phyloP scores from a whole-genome alignment of 805 yeast genomes.

The Pichia rugopelliculosa region DNA sequence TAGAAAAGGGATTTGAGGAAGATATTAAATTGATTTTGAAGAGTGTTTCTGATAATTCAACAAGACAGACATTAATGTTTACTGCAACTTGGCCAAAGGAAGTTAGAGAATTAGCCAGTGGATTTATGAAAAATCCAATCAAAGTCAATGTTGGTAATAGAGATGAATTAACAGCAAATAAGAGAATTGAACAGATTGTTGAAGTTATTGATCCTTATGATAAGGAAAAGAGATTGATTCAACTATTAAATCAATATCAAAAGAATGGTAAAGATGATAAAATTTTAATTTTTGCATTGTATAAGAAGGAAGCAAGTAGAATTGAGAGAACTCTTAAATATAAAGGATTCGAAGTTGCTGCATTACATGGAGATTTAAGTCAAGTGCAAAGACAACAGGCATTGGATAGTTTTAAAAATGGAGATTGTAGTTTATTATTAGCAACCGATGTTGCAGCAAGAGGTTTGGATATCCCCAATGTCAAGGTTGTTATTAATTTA shows the following conservation, averaged over 20 bases:
- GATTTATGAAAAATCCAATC: conserved; percentile 79
- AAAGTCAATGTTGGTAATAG: conserved; percentile 90
- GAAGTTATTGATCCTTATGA: conserved; percentile 81
- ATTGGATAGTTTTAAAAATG: conserved; percentile 74
- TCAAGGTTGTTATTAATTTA: conserved; percentile 91
- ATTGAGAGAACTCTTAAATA: conserved; percentile 68
- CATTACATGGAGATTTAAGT: conserved; percentile 92
- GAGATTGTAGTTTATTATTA: conserved; percentile 64
- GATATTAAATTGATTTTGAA: conserved; percentile 80
- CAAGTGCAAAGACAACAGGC: conserved; percentile 92
- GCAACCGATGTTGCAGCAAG: conserved; percentile 99
- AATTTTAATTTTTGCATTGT: conserved; percentile 84
- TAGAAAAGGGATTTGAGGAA: conserved; percentile 96
- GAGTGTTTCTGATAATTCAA: conserved; percentile 35
- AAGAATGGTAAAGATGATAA: conserved; percentile 60
- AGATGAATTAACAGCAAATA: conserved; percentile 91
- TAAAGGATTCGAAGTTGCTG: conserved; percentile 77
- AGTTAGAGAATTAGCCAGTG: conserved; percentile 83
- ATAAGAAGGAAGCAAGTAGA: conserved; percentile 94
- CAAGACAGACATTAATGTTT: conserved; percentile 92
- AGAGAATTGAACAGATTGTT: conserved; percentile 86
- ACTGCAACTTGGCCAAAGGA: conserved; percentile 99
- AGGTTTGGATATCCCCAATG: conserved; percentile 96
- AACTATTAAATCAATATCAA: conserved; percentile 67
- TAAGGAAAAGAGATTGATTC: conserved; percentile 71